Percentiles rank a stretch among this genome's conserved stretches.
phyloP scores from a whole-genome alignment of 805 yeast genomes.

The Lipomyces starkeyi region DNA sequence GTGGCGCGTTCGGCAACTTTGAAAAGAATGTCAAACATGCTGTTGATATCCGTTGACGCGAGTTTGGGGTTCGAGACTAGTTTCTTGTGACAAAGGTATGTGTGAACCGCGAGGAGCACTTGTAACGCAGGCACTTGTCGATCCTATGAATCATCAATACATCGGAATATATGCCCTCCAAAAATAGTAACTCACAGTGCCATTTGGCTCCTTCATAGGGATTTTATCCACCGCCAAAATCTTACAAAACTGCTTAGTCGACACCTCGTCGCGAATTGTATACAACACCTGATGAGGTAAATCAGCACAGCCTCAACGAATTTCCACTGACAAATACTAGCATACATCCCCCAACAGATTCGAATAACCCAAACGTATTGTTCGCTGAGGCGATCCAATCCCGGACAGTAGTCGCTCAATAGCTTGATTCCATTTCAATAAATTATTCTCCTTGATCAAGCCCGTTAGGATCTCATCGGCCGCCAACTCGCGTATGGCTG shows the following conservation, averaged over 20 bases:
- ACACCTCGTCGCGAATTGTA: not conserved
- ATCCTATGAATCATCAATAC: not conserved
- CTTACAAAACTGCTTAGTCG: not conserved
- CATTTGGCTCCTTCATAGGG: not conserved
- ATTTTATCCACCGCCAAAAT: not conserved
- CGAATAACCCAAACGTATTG: not conserved
- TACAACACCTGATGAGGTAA: not conserved
- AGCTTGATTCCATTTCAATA: constrained; percentile 9
- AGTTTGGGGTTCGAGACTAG: not conserved
- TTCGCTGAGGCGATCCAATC: not conserved
- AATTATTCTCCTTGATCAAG: constrained; percentile 6
- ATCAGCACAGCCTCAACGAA: not conserved
- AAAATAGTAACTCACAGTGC: not conserved
- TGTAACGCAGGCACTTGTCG: constrained; percentile 2
- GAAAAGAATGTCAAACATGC: constrained; percentile 3
- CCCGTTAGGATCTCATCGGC: not conserved
- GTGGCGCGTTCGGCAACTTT: not conserved
- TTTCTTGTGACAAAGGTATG: not conserved
- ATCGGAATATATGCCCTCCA: not conserved
- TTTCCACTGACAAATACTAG: not conserved
- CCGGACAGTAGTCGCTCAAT: not conserved
- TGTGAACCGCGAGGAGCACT: constrained; percentile 3
- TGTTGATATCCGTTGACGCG: constrained; percentile 1
- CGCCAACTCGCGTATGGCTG: not conserved
- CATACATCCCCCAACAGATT: constrained; percentile 4